phyloP scores from a whole-genome alignment of 768 basidiomycete genomes.

The Boletus rubescentipes region DNA sequence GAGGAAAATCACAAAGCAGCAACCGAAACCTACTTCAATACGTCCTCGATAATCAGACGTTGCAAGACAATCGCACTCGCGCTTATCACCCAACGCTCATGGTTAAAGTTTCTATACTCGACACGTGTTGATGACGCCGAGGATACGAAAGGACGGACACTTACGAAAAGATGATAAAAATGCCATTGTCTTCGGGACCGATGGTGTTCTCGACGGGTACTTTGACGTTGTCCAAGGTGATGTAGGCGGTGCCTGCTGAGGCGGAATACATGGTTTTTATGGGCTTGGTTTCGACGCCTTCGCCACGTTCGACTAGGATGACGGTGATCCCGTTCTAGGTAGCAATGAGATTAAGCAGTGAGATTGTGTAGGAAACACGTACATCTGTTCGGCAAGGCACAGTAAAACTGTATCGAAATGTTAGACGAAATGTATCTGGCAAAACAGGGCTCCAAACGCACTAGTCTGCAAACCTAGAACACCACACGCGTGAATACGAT shows the following conservation, averaged over 20 bases:
- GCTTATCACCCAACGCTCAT: conserved; percentile 74
- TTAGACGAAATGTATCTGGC: not conserved
- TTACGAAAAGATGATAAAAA: conserved; percentile 51
- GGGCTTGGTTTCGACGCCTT: not conserved
- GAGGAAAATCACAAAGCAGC: not conserved
- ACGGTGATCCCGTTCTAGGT: not conserved
- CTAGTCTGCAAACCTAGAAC: not conserved
- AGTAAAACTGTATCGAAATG: not conserved
- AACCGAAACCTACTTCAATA: conserved; percentile 49
- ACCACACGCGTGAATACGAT: not conserved
- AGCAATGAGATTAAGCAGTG: not conserved
- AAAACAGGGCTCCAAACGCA: not conserved
- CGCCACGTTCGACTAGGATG: not conserved
- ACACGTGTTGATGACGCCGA: not conserved
- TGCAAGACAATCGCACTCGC: conserved; percentile 48
- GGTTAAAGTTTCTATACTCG: conserved; percentile 58
- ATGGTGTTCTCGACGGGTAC: conserved; percentile 1
- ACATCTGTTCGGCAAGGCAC: not conserved
- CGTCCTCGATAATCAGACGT: conserved; percentile 69
- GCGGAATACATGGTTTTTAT: conserved; percentile 1
- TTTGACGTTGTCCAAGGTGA: not conserved
- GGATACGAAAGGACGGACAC: not conserved
- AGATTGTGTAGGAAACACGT: not conserved
- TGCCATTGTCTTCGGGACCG: not conserved
- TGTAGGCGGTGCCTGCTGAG: not conserved